Base-by-base conservation (phyloP, 1,139 yeast species). In the Candida sp. region DNA sequence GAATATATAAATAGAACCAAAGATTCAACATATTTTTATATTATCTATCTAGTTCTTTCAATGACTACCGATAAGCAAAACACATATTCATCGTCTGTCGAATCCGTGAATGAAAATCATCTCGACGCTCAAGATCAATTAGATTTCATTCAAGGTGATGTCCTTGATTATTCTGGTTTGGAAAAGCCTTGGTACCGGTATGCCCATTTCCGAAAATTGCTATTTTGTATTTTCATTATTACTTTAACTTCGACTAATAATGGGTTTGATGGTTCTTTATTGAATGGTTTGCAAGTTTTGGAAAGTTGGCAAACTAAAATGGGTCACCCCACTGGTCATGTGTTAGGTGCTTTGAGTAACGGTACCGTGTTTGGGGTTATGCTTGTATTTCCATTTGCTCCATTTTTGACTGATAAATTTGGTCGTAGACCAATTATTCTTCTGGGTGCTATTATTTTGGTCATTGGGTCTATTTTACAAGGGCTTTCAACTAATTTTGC, bases 241-340 rank as follows among this genome's bases (percentile, higher is more conserved):
- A 63, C 78, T 33, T 55, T 77, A 33, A 61, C 78, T 9, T 69
- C 79, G 22, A 71, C 80, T 29, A 73, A 70, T 49, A 70, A 67
- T 38, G 82, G 83, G 22, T 78, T 67, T 48, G 83, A 78, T 58
- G 78, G 79, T 36, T 70, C 77, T 4, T 61, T 77, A 63, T 58
- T 77, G 59, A 78, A 77, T 51, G 80, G 79, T 37, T 62, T 79
- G 43, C 82, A 77, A 54, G 60, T 75, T 6, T 60, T 77, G 45
- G 51, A 54, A 0, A 49, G 52, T 22, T 74, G 78, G 78, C 50
- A 52, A 27, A 45, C 49, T 21, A 56, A 61, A 36, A 63, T 76
- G 64, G 69, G 68, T 42, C 43, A 63, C 34, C 81, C 80, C 12
- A 44, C 56, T 6, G 78, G 79, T 47, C 66, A 67, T 33, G 58